phyloP scores from a whole-genome alignment of 192 early-diverging fungal species.

The Glomus cerebriforme region DNA sequence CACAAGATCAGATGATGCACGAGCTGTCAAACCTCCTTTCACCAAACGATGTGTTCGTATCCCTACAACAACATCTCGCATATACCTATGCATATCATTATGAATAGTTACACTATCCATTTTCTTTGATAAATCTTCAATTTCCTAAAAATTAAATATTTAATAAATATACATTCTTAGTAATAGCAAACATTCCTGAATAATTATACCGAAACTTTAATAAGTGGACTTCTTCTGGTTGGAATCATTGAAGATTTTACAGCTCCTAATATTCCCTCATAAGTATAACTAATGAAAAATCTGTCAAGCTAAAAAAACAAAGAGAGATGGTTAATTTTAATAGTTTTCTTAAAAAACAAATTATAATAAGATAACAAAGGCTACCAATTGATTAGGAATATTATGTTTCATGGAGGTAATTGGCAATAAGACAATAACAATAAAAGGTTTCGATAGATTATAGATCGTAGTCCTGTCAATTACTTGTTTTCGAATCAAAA shows the following conservation, averaged over 20 bases:
- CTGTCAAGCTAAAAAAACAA: constrained; percentile 17
- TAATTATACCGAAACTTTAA: neutral
- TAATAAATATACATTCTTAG: neutral
- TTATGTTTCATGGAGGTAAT: constrained; percentile 34
- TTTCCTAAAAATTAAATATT: constrained; percentile 41
- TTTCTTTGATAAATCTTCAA: constrained; percentile 47
- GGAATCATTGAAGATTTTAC: neutral
- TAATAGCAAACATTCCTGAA: neutral
- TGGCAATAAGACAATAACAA: constrained; percentile 42
- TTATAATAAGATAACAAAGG: neutral
- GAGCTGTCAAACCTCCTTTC: constrained; percentile 54
- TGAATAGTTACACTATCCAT: constrained; percentile 49
- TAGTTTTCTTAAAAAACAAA: neutral
- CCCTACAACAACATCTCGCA: constrained; percentile 61
- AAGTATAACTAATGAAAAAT: constrained; percentile 32
- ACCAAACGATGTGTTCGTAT: constrained; percentile 57
- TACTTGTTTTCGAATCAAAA: constrained; percentile 44
- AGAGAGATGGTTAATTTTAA: neutral
- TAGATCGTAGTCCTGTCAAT: constrained; percentile 39
- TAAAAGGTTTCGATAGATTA: constrained; percentile 38
- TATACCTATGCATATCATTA: constrained; percentile 56
- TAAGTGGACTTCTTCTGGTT: neutral
- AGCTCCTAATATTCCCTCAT: constrained; percentile 4
- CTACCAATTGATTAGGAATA: constrained; percentile 48
- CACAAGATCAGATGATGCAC: constrained; percentile 54